A percentile compares a stretch with the other conserved stretches of the same genome.
phyloP scores from a whole-genome alignment of 306 rosid species.

The Leucaena leucocephala region DNA sequence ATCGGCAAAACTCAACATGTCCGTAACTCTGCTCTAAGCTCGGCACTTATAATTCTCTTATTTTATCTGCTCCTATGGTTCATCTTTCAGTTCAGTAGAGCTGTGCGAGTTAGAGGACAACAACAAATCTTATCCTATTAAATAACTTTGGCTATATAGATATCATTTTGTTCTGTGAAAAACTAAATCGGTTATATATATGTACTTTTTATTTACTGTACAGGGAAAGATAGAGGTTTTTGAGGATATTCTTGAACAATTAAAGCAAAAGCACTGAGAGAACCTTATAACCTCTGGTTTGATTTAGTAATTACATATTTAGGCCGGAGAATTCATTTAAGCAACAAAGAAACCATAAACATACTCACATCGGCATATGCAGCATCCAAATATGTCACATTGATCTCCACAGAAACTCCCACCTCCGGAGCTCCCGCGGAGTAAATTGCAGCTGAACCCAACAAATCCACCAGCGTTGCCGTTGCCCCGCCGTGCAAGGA shows the following conservation, averaged over 20 bases:
- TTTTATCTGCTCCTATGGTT: background rate
- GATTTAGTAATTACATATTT: background rate
- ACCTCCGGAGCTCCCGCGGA: conserved; percentile 49
- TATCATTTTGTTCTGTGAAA: no score
- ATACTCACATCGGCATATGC: conserved; percentile 69
- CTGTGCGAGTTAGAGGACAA: background rate
- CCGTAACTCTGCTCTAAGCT: background rate
- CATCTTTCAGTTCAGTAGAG: background rate
- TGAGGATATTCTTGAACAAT: background rate
- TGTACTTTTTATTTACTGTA: background rate
- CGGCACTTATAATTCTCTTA: background rate
- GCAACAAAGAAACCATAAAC: conserved; percentile 20
- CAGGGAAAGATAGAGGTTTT: background rate
- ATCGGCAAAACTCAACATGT: background rate
- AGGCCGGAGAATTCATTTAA: background rate
- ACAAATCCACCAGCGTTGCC: conserved; percentile 79
- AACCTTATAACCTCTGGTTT: background rate
- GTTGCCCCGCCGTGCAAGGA: conserved; percentile 87
- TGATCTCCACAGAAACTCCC: conserved; percentile 90
- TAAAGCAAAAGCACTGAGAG: background rate
- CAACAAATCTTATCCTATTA: no score
- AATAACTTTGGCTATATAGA: no score
- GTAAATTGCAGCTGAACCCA: conserved; percentile 77
- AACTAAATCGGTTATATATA: no score
- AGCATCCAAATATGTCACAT: conserved; percentile 76